Evolutionary conservation across 768 basidiomycete genomes (phyloP), one percentile per base, ranked within the genome.

Genomic region (Boletus vinaceobasis): DNA sequence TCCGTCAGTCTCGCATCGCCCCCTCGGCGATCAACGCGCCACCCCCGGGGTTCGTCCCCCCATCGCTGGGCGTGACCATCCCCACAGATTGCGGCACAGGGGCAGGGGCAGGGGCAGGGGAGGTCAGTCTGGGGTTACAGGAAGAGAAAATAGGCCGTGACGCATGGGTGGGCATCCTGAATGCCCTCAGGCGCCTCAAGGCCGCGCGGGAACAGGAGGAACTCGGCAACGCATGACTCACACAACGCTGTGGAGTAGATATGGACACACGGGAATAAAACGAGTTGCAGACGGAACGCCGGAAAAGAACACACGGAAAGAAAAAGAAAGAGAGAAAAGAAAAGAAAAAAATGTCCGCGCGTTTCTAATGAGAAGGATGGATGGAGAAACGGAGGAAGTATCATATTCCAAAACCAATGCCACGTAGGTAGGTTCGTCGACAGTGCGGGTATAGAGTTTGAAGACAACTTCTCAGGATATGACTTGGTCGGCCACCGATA

Each of bases 1-100:
- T 93, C 55, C 79, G 88, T 11, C 83, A 87, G 63, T 87, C 88
- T 10, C 84, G 89, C 60, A 89, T 92, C 65, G 87, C 90, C 39
- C 89, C 90, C 9, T 88, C 88, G n/a, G 85, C 88, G n/a, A 90
- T 93, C 63, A 87, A 86, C 46, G 89, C 90, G 1, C 88, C 88
- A 33, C 80, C 84, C 7, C 79, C 78, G 0, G 83, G 81, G 27
- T 88, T 90, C 65, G 74, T 90, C 10, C 90, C 89, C 7, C 85
- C 89, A 4, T 85, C 88, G 7, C 81, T 90, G 15, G 90, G 90
- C 7, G 88, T 90, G 13, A 87, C 87, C 4, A 77, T 88, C 49
- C 87, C 90, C 43, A 62, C 76, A 11, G 59, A 54, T 6, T n/a
- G n/a, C n/a, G 59, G 35, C 0, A 26, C 46, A 26, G 45, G 32